These are phyloP conservation scores for Ostreobium quekettii DNA, from an alignment of 139 green algal species.

Conservation along the genomic window DNA sequence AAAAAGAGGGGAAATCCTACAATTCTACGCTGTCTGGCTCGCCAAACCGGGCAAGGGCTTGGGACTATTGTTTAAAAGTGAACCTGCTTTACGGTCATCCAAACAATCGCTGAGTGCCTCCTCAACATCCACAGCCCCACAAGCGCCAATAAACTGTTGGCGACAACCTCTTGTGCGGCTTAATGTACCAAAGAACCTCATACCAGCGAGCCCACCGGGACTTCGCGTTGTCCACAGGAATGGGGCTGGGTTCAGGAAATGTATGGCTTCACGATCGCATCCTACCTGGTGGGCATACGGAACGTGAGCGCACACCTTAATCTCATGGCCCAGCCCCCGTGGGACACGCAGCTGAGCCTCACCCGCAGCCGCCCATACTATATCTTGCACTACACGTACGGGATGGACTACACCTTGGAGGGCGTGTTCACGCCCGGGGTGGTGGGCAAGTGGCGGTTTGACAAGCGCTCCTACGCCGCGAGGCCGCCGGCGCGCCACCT, in stretches of 20 bases:
- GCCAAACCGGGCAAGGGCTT: background rate
- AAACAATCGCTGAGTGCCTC: background rate
- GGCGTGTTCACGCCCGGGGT: slow-evolving; percentile 72
- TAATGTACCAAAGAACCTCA: slow-evolving; percentile 42
- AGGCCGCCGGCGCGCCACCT: slow-evolving; percentile 55
- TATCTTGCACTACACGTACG: slow-evolving; percentile 97
- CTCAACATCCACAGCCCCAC: background rate
- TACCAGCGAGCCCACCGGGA: no score
- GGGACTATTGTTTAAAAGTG: background rate
- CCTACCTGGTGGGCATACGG: no score
- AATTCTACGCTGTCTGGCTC: no score
- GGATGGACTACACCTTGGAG: slow-evolving; percentile 77
- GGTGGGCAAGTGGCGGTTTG: slow-evolving; percentile 85
- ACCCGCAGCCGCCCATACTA: slow-evolving; percentile 51
- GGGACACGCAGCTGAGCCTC: slow-evolving; percentile 57
- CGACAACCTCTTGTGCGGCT: slow-evolving; percentile 1
- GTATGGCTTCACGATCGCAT: slow-evolving; percentile 86
- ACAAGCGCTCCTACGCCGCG: slow-evolving; percentile 79
- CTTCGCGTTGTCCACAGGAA: no score
- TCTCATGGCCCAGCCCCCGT: slow-evolving; percentile 82
- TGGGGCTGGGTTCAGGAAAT: slow-evolving; percentile 90
- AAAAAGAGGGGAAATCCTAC: no score
- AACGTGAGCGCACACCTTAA: slow-evolving; percentile 10
- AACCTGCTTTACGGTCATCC: background rate
- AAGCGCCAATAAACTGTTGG: background rate